Conservation (phyloP, 163 green algal species). For the Picocystis sp. region DNA sequence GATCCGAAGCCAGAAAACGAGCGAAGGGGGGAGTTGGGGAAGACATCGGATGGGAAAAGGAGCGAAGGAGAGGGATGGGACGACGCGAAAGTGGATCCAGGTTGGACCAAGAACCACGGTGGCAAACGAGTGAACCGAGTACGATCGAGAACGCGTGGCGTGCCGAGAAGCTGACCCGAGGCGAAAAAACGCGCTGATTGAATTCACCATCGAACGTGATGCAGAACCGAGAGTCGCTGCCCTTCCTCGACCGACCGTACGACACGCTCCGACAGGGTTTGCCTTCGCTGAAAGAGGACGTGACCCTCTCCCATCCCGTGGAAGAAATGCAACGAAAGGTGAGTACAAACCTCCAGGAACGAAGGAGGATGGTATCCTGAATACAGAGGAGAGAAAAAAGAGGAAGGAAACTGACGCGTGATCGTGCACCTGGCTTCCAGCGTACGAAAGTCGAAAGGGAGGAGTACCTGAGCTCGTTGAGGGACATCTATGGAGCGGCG, state of each 20-base stretch:
- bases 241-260: slow-evolving; percentile 34
- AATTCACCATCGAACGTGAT: slow-evolving; percentile 11
- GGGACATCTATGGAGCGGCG: slow-evolving; percentile 55
- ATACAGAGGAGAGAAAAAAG: slow-evolving; percentile 14
- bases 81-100: no score
- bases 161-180: no score
- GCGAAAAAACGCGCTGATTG: no score
- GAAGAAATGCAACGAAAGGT: slow-evolving; percentile 39
- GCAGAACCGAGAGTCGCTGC: slow-evolving; percentile 29
- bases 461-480: slow-evolving; percentile 17
- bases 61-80: neutral
- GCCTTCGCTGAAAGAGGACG: slow-evolving; percentile 49
- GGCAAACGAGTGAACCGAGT: no score
- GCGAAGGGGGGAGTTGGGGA: no score
- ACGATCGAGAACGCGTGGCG: no score
- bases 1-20: no score
- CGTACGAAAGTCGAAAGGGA: neutral
- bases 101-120: no score
- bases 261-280: slow-evolving; percentile 55
- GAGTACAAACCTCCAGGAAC: neutral
- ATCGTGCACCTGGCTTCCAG: no score
- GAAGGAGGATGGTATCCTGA: neutral
- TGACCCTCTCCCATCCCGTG: slow-evolving; percentile 37
- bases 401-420: slow-evolving; percentile 2
- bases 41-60: neutral